Evolutionary conservation across 2,329 filamentous ascomycete species (phyloP).

Genomic region (Venturia nashicola): DNA sequence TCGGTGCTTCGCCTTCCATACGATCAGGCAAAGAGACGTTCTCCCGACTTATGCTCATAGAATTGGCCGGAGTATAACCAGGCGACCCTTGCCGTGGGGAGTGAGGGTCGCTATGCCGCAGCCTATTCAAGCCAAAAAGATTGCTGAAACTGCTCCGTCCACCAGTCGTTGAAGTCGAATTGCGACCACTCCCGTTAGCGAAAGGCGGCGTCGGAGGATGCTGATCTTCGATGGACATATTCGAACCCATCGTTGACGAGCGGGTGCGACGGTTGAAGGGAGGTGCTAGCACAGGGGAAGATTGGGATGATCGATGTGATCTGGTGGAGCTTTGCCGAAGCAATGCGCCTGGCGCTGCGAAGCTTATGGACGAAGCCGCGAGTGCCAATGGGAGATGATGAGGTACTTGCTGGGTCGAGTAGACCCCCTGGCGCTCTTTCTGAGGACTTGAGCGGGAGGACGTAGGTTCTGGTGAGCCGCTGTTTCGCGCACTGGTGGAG

Average conservation of each 20-base stretch:
- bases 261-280: slow-evolving; percentile 56
- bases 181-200: slow-evolving; percentile 40
- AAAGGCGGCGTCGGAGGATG: slow-evolving; percentile 51
- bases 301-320: slow-evolving; percentile 53
- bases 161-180: slow-evolving; percentile 62
- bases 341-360: slow-evolving; percentile 36
- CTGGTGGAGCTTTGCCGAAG: slow-evolving; percentile 48
- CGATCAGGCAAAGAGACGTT: slow-evolving; percentile 60
- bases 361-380: slow-evolving; percentile 33
- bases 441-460: slow-evolving; percentile 13
- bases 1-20: slow-evolving; percentile 78
- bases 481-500: slow-evolving; percentile 16
- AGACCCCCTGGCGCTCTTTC: neutral
- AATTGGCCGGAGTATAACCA: slow-evolving; percentile 58
- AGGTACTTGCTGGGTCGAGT: neutral
- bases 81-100: slow-evolving; percentile 53
- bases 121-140: slow-evolving; percentile 63
- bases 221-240: slow-evolving; percentile 56
- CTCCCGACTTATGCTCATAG: slow-evolving; percentile 64
- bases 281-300: slow-evolving; percentile 44
- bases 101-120: slow-evolving; percentile 68
- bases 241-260: slow-evolving; percentile 81
- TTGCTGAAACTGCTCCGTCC: slow-evolving; percentile 90
- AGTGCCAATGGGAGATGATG: slow-evolving; percentile 28
- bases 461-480: slow-evolving; percentile 11